A percentile compares a stretch with the other conserved stretches of the same genome.
Conservation (phyloP, 148 eudicot species). For the Fagopyrum esculentum region DNA sequence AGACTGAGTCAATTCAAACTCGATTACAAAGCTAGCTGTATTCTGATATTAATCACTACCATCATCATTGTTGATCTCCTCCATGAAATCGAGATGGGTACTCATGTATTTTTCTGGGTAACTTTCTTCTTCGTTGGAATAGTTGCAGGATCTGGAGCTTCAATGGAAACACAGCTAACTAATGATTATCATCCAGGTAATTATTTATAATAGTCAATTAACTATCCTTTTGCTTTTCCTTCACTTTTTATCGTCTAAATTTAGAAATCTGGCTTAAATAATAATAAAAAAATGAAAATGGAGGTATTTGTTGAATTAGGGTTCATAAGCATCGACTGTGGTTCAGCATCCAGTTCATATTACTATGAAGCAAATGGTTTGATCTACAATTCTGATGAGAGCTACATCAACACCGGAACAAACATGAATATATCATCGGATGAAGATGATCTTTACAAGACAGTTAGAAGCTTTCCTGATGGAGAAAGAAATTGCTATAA, state of each 20-base stretch:
- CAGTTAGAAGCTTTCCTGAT: neutral
- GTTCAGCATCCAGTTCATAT: neutral
- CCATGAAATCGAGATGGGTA: too few species aligned
- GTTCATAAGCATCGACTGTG: conserved; percentile 1
- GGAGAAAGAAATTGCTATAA: neutral
- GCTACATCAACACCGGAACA: neutral
- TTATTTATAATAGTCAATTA: neutral
- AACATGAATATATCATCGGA: neutral
- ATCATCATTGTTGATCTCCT: too few species aligned
- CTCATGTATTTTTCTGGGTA: too few species aligned
- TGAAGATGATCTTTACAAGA: neutral
- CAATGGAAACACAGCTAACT: neutral
- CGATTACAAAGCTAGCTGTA: too few species aligned
- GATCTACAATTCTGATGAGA: neutral
- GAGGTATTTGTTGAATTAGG: neutral
- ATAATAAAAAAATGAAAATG: too few species aligned
- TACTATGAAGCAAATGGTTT: neutral
- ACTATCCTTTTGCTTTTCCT: too few species aligned
- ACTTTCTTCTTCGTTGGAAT: too few species aligned
- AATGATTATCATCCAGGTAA: neutral
- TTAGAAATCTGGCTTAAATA: too few species aligned
- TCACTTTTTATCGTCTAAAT: too few species aligned
- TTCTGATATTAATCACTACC: too few species aligned
- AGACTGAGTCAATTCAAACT: too few species aligned
- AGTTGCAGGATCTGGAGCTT: too few species aligned